Conservation (phyloP, 306 rosid species). For the Clitoria ternatea region DNA sequence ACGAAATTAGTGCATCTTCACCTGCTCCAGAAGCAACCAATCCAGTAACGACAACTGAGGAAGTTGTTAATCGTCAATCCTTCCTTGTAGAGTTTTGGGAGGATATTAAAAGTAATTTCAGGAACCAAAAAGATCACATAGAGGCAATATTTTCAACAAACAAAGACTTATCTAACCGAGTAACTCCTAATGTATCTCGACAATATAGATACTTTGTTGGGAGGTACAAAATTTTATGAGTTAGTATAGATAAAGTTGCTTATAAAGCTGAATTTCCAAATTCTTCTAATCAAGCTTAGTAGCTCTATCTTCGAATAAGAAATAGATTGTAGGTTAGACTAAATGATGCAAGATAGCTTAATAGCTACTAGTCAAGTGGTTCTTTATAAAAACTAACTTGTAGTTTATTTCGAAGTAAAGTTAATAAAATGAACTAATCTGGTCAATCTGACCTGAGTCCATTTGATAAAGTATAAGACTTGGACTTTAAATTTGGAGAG, state of each 20-base stretch:
- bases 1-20: conserved; percentile 46
- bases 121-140: conserved; percentile 36
- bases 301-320: background rate
- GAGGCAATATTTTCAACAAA: conserved; percentile 34
- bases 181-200: conserved; percentile 57
- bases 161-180: conserved; percentile 62
- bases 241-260: background rate
- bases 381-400: too few species aligned
- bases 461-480: too few species aligned
- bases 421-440: too few species aligned
- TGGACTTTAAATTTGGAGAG: too few species aligned
- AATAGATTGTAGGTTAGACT: background rate
- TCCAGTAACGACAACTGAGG: conserved; percentile 23
- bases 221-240: conserved; percentile 35
- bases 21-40: conserved; percentile 28
- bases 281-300: conserved; percentile 6
- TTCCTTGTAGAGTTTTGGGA: conserved; percentile 58
- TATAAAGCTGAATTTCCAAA: background rate
- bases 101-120: conserved; percentile 54
- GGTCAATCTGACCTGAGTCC: too few species aligned
- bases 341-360: too few species aligned
- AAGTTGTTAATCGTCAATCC: conserved; percentile 37
- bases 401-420: too few species aligned
- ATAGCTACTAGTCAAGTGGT: too few species aligned
- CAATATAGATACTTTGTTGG: conserved; percentile 75